Evolutionary conservation across 2,329 filamentous ascomycete species (phyloP), one percentile per base, ranked within the genome.

Genomic region (Nemania sp.): DNA sequence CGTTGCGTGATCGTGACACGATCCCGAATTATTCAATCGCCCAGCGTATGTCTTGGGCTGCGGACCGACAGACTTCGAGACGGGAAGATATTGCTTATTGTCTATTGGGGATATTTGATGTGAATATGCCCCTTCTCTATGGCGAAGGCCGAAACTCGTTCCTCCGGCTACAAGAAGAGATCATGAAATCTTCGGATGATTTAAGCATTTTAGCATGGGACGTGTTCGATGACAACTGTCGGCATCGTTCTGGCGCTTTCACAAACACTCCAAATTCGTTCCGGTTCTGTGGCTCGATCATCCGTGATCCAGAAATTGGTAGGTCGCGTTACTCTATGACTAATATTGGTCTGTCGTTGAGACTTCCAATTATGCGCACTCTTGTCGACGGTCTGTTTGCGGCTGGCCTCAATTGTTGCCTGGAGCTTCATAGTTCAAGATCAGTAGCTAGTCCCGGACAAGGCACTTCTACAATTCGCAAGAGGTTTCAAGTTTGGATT

Each of bases 71-170:
- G 3, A 75, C 74, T 0, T 67, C 63, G 0, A 52, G 69, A 3
- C 4, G 49, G 0, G 75, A 78, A 41, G 77, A 78, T 33, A 67
- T 67, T n/a, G 74, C 74, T 0, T 79, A 78, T 34, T 76, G 68
- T 8, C 61, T 79, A 0, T 54, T 79, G 3, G 76, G 76, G 0
- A 66, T 78, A 0, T 78, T 79, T 23, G 65, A 66, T 1, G 66
- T 79, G 20, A 70, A 73, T 31, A 76, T 79, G 70, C 69, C 75
- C 0, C 58, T 77, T 3, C 45, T 77, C 0, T 79, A 78, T 44
- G 76, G 75, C 0, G 70, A 75, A 40, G 69, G 71, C 0, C 5
- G 15, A 0, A 66, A 64, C 0, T 68, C 73, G 0, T 70, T 75
- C n/a, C 14, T 40, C 0, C 61, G 72, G 7, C 57, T 75, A 0